Conservation (phyloP, 2,329 filamentous ascomycete genomes). For the Fusarium ramigenum region DNA sequence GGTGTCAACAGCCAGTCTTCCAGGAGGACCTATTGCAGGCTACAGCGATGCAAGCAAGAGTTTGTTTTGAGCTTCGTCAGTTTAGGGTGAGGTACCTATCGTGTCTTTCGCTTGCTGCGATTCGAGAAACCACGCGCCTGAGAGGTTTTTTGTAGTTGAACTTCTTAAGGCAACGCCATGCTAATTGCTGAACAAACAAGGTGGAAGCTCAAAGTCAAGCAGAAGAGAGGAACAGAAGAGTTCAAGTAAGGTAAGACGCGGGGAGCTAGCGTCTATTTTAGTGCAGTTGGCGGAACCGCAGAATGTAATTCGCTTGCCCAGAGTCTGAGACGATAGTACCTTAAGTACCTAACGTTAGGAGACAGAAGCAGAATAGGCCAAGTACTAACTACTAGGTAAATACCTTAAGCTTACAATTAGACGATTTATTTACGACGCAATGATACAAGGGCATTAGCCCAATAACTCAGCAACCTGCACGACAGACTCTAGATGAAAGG, state of each 20-base stretch:
- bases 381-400: neutral
- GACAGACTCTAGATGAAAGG: neutral
- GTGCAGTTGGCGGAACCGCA: constrained; percentile 40
- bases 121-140: neutral
- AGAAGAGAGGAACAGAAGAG: constrained; percentile 12
- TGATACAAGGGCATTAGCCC: neutral
- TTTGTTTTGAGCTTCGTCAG: neutral
- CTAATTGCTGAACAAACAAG: constrained; percentile 6
- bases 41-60: constrained; percentile 1
- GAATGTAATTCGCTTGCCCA: constrained; percentile 3
- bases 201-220: constrained; percentile 1
- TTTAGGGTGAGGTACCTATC: neutral
- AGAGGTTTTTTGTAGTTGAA: neutral
- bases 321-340: constrained; percentile 1
- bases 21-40: constrained; percentile 15
- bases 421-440: neutral
- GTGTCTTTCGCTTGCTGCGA: neutral
- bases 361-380: neutral
- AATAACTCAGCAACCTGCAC: neutral
- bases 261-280: constrained; percentile 43
- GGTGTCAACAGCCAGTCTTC: constrained; percentile 15
- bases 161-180: neutral
- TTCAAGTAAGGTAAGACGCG: constrained; percentile 39
- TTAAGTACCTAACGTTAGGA: neutral
- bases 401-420: neutral